phyloP scores from a whole-genome alignment of 164 flowering plant species.

The Sedum album region DNA sequence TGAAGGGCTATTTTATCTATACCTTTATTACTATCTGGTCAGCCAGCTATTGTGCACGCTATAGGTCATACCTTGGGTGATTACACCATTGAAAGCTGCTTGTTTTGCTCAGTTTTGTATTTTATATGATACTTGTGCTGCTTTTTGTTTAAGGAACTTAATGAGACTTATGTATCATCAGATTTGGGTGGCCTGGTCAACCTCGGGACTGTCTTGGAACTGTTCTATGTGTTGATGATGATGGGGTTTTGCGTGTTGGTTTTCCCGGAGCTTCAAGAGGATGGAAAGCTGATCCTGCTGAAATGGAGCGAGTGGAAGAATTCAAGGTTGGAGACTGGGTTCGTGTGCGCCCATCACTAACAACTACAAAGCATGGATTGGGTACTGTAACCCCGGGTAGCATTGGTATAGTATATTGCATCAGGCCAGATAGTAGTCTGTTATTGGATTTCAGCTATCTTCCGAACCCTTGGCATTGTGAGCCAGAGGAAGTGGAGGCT shows the following conservation, averaged over 20 bases:
- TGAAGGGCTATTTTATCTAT: neutral
- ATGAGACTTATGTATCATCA: constrained; percentile 16
- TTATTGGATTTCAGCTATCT: constrained; percentile 83
- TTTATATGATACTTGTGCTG: neutral
- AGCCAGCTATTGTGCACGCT: neutral
- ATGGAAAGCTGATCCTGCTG: constrained; percentile 99
- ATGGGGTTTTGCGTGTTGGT: constrained; percentile 95
- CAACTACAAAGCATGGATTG: constrained; percentile 92
- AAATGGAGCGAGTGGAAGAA: constrained; percentile 98
- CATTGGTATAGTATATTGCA: constrained; percentile 89
- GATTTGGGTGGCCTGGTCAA: constrained; percentile 95
- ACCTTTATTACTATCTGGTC: neutral
- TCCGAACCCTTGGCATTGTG: constrained; percentile 96
- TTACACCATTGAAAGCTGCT: neutral
- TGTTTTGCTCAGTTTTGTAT: neutral
- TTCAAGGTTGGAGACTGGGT: constrained; percentile 99
- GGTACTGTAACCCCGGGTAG: constrained; percentile 97
- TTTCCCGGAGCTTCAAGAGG: constrained; percentile 99
- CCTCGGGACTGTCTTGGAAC: constrained; percentile 93
- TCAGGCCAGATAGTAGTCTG: constrained; percentile 90
- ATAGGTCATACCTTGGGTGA: neutral
- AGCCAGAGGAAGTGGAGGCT: constrained; percentile 98
- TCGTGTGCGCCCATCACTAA: constrained; percentile 84
- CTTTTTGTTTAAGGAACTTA: neutral
- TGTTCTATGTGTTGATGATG: constrained; percentile 97